Conservation (phyloP, 1,139 yeast species). For the Pichia sp. region DNA sequence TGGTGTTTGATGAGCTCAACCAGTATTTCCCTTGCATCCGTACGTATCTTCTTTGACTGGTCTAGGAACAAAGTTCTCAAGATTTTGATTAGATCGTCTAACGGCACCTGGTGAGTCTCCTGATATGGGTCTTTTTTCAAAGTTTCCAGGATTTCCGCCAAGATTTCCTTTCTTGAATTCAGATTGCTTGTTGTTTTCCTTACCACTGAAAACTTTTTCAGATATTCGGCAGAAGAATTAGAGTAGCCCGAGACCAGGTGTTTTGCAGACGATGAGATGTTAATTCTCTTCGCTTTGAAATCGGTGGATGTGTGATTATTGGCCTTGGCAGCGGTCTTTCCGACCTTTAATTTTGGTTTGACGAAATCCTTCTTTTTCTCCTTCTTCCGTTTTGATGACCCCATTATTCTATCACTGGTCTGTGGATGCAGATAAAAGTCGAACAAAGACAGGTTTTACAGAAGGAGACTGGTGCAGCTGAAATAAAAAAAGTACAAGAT, state of each 20-base stretch:
- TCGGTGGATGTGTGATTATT: conserved; percentile 81
- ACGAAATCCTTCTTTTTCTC: conserved; percentile 72
- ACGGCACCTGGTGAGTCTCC: conserved; percentile 33
- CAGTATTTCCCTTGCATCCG: conserved; percentile 17
- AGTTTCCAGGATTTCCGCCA: conserved; percentile 17
- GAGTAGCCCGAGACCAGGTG: conserved; percentile 8
- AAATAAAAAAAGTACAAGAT: not conserved
- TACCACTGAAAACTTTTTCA: conserved; percentile 59
- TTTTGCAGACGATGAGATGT: conserved; percentile 17
- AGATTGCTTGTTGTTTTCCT: conserved; percentile 45
- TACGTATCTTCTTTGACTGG: conserved; percentile 58
- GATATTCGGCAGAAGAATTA: conserved; percentile 37
- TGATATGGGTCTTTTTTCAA: conserved; percentile 37
- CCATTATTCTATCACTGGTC: conserved; percentile 9
- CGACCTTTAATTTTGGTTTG: conserved; percentile 83
- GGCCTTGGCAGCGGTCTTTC: conserved; percentile 69
- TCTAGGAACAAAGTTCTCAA: conserved; percentile 61
- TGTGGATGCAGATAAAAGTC: not conserved
- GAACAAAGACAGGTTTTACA: not conserved
- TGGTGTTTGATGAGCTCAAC: conserved; percentile 13
- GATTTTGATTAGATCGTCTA: conserved; percentile 54
- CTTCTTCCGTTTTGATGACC: conserved; percentile 39
- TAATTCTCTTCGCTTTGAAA: conserved; percentile 68
- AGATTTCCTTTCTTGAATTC: conserved; percentile 23
- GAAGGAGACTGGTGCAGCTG: not conserved